These are phyloP conservation scores for Chrysosphaeria jannelii DNA, from an alignment of 2,329 filamentous ascomycete genomes.

Conservation along the genomic window DNA sequence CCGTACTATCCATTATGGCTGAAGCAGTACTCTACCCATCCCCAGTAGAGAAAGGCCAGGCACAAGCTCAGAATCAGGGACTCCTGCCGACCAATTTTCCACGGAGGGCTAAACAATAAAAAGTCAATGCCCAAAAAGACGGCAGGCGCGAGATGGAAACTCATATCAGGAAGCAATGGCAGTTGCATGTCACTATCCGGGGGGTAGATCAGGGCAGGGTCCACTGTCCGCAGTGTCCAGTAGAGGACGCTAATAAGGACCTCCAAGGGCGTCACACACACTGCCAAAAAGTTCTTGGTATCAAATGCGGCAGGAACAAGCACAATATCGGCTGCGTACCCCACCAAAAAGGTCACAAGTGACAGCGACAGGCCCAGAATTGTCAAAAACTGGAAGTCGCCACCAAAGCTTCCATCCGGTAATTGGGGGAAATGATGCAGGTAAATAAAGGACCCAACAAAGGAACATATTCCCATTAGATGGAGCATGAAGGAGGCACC, in stretches of 20 bases:
- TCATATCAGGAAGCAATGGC: conserved; percentile 22
- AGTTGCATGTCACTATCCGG: conserved; percentile 25
- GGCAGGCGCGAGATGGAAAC: conserved; percentile 35
- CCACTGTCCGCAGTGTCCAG: conserved; percentile 33
- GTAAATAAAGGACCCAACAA: conserved; percentile 21
- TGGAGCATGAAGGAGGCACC: conserved; percentile 32
- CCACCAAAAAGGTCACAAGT: conserved; percentile 27
- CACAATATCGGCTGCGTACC: conserved; percentile 32
- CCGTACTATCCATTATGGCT: conserved; percentile 31
- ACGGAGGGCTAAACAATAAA: conserved; percentile 40
- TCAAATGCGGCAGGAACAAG: conserved; percentile 25
- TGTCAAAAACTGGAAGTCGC: conserved; percentile 43
- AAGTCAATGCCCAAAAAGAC: conserved; percentile 33
- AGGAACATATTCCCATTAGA: conserved; percentile 19
- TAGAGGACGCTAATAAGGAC: conserved; percentile 42
- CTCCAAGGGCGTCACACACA: conserved; percentile 37
- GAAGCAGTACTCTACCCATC: conserved; percentile 47
- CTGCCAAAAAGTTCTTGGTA: conserved; percentile 34
- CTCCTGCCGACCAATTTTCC: conserved; percentile 29
- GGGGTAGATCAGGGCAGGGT: conserved; percentile 20
- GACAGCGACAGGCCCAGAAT: conserved; percentile 38
- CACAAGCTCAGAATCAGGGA: conserved; percentile 24
- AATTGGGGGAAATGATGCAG: conserved; percentile 17
- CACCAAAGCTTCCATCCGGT: conserved; percentile 28
- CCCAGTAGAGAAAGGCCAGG: conserved; percentile 41